Evolutionary conservation across 768 basidiomycete genomes (phyloP).

Genomic region (Rhodocollybia butyracea): DNA sequence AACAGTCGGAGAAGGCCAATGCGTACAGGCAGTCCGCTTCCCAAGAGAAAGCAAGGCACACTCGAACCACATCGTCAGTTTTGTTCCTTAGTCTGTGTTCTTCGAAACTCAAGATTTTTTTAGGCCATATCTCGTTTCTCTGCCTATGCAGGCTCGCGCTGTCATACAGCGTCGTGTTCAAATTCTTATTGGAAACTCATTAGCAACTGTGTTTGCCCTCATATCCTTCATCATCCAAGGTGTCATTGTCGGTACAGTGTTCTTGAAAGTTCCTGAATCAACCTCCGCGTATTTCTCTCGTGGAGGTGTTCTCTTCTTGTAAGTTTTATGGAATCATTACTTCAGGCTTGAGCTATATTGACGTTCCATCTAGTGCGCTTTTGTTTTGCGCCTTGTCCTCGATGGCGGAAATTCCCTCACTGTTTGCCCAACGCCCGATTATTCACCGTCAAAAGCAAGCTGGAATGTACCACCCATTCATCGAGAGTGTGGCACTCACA

Average conservation of each 20-base stretch:
- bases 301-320: slow-evolving; percentile 78
- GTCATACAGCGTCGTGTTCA: slow-evolving; percentile 44
- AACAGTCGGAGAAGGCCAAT: slow-evolving; percentile 36
- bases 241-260: slow-evolving; percentile 60
- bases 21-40: slow-evolving; percentile 46
- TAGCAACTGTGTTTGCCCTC: slow-evolving; percentile 33
- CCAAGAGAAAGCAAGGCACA: slow-evolving; percentile 48
- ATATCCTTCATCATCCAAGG: slow-evolving; percentile 54
- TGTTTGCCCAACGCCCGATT: slow-evolving; percentile 59
- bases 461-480: slow-evolving; percentile 60
- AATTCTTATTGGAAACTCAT: slow-evolving; percentile 38
- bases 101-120: neutral
- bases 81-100: neutral
- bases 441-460: slow-evolving; percentile 53
- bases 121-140: slow-evolving; percentile 44
- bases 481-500: slow-evolving; percentile 54
- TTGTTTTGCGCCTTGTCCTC: slow-evolving; percentile 56
- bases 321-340: slow-evolving; percentile 15
- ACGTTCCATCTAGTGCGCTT: slow-evolving; percentile 37
- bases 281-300: slow-evolving; percentile 72
- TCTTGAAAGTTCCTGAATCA: slow-evolving; percentile 49
- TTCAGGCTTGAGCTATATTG: neutral
- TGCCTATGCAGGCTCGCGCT: slow-evolving; percentile 41
- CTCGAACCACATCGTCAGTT: slow-evolving; percentile 24
- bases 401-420: slow-evolving; percentile 60